phyloP scores from a whole-genome alignment of 1,284 basidiomycete species.

The Sporisorium graminicola region DNA sequence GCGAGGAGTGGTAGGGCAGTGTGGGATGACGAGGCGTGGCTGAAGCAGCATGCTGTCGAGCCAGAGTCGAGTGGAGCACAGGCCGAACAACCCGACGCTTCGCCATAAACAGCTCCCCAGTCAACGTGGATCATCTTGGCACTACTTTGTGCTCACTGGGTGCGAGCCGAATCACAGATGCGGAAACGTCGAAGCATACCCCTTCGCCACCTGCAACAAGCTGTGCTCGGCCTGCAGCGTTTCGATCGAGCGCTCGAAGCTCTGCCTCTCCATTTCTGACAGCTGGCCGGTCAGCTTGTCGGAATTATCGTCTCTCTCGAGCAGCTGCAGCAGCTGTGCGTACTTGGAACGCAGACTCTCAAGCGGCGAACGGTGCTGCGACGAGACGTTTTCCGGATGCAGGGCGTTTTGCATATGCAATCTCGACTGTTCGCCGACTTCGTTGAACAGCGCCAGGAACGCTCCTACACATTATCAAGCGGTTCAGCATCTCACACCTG shows the following conservation, averaged over 20 bases:
- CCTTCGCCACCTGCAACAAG: neutral
- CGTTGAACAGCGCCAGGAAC: neutral
- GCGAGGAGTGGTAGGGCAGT: neutral
- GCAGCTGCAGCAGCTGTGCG: neutral
- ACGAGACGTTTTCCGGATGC: conserved; percentile 23
- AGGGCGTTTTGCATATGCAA: conserved; percentile 3
- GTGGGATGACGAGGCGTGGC: conserved; percentile 51
- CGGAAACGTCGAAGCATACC: conserved; percentile 7
- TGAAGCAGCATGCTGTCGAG: conserved; percentile 28
- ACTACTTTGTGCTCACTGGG: too few relatives aligned
- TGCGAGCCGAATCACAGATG: too few relatives aligned
- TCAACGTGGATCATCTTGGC: too few relatives aligned
- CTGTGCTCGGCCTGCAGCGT: conserved; percentile 1
- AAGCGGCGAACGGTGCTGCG: conserved; percentile 1
- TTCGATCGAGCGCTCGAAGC: neutral
- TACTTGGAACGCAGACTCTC: neutral
- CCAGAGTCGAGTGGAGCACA: neutral
- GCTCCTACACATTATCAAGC: too few relatives aligned
- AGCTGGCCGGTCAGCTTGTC: conserved; percentile 9
- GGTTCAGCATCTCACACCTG: too few relatives aligned
- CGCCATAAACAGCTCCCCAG: neutral
- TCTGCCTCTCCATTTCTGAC: neutral
- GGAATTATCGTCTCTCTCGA: neutral
- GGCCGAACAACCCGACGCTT: neutral
- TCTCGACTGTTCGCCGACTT: neutral